These are phyloP conservation scores for Orbilia blumenaviensis DNA, from an alignment of 2,329 filamentous ascomycete genomes.

Conservation along the genomic window DNA sequence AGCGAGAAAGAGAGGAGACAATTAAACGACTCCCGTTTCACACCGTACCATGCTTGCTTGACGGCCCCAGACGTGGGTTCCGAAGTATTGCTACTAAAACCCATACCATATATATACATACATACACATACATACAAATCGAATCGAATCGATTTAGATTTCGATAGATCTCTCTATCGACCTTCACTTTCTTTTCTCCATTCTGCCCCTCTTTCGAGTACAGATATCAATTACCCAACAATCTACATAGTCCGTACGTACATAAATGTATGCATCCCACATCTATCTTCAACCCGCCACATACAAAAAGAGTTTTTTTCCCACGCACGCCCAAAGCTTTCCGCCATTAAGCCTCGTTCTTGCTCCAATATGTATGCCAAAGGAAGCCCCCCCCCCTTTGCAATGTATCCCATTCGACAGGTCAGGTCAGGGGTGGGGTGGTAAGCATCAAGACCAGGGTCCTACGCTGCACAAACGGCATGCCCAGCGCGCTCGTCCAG, in stretches of 20 bases:
- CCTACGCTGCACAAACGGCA: slow-evolving; percentile 42
- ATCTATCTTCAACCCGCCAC: neutral
- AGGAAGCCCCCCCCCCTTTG: slow-evolving; percentile 21
- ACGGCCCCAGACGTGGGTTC: neutral
- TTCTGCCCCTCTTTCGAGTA: neutral
- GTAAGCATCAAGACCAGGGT: slow-evolving; percentile 47
- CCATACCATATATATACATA: too few relatives aligned
- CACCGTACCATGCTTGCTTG: slow-evolving; percentile 13
- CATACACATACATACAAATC: neutral
- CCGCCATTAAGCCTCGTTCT: neutral
- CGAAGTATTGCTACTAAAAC: too few relatives aligned
- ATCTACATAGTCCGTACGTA: too few relatives aligned
- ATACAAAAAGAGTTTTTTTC: neutral
- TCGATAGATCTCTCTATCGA: neutral
- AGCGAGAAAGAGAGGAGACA: slow-evolving; percentile 50
- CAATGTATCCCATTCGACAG: slow-evolving; percentile 39
- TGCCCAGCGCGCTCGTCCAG: slow-evolving; percentile 26
- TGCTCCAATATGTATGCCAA: slow-evolving; percentile 23
- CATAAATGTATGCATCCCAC: neutral
- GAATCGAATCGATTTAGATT: too few relatives aligned
- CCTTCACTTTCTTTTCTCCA: slow-evolving; percentile 3
- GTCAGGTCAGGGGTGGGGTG: slow-evolving; percentile 40
- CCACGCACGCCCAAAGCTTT: neutral
- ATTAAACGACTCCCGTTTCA: slow-evolving; percentile 39
- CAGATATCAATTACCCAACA: neutral